phyloP scores from a whole-genome alignment of 108 stramenopile species.

The Craspedostauros australis region DNA sequence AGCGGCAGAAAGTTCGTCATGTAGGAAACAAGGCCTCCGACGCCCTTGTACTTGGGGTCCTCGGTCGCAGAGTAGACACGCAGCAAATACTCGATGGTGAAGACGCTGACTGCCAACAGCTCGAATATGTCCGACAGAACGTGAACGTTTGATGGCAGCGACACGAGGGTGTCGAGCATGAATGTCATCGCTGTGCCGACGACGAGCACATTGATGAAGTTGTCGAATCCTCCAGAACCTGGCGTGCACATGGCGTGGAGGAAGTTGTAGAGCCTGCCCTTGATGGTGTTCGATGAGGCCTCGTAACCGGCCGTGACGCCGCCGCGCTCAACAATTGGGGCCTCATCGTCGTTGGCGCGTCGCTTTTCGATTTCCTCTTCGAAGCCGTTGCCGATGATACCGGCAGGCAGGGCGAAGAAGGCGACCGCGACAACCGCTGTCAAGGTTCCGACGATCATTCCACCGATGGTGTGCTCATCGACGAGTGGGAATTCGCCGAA shows the following conservation, averaged over 20 bases:
- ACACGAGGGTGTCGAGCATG: slow-evolving; percentile 57
- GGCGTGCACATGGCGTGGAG: slow-evolving; percentile 34
- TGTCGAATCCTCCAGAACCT: slow-evolving; percentile 40
- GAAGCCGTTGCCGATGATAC: slow-evolving; percentile 85
- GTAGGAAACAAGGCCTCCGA: slow-evolving; percentile 22
- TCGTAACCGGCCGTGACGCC: slow-evolving; percentile 15
- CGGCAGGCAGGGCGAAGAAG: slow-evolving; percentile 85
- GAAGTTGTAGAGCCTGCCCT: slow-evolving; percentile 54
- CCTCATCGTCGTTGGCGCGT: slow-evolving; percentile 6
- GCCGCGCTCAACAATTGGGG: slow-evolving; percentile 15
- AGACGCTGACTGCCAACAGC: slow-evolving; percentile 51
- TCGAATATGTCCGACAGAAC: slow-evolving; percentile 48
- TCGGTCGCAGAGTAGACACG: slow-evolving; percentile 39
- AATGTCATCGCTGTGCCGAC: slow-evolving; percentile 59
- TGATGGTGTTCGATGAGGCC: slow-evolving; percentile 28
- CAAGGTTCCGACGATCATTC: slow-evolving; percentile 73
- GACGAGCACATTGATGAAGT: slow-evolving; percentile 45
- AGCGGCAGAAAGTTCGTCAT: slow-evolving; percentile 51
- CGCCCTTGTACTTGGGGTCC: slow-evolving; percentile 53
- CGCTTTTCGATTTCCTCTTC: slow-evolving; percentile 65
- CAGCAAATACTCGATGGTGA: slow-evolving; percentile 66
- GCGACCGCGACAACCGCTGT: slow-evolving; percentile 87
- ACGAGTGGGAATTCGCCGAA: slow-evolving; percentile 90
- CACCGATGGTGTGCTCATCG: slow-evolving; percentile 63
- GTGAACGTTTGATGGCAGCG: slow-evolving; percentile 6